phyloP scores from a whole-genome alignment of 208 protist genomes.

The Crithidia sp. region DNA sequence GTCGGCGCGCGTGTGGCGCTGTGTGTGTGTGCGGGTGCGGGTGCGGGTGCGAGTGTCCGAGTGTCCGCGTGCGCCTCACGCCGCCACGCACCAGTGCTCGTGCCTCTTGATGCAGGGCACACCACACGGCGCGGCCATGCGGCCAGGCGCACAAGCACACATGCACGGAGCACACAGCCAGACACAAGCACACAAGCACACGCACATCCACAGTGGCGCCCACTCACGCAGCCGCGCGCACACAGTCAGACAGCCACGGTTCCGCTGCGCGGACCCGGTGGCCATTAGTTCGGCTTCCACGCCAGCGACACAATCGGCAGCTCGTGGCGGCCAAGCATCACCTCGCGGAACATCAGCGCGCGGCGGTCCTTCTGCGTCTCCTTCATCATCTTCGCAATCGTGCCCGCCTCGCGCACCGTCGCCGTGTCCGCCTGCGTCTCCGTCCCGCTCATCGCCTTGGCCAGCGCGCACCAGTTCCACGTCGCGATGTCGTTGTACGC shows the following conservation, averaged over 20 bases:
- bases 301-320: conserved; percentile 24
- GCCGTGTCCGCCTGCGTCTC: too few relatives aligned
- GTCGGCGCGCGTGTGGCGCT: too few relatives aligned
- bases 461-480: conserved; percentile 46
- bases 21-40: not conserved
- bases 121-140: not conserved
- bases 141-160: too few relatives aligned
- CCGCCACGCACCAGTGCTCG: not conserved
- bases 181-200: too few relatives aligned
- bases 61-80: not conserved
- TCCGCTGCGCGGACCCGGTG: too few relatives aligned
- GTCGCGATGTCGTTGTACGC: conserved; percentile 54
- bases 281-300: too few relatives aligned
- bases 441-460: conserved; percentile 12
- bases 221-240: too few relatives aligned
- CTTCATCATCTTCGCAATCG: conserved; percentile 9
- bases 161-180: too few relatives aligned
- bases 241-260: too few relatives aligned
- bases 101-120: not conserved
- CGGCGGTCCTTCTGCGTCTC: conserved; percentile 11
- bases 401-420: too few relatives aligned
- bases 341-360: conserved; percentile 37
- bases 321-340: conserved; percentile 49
- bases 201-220: too few relatives aligned
- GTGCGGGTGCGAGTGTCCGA: too few relatives aligned